Conservation (phyloP, 495 filamentous ascomycete genomes). For the Xylaria sp. region DNA sequence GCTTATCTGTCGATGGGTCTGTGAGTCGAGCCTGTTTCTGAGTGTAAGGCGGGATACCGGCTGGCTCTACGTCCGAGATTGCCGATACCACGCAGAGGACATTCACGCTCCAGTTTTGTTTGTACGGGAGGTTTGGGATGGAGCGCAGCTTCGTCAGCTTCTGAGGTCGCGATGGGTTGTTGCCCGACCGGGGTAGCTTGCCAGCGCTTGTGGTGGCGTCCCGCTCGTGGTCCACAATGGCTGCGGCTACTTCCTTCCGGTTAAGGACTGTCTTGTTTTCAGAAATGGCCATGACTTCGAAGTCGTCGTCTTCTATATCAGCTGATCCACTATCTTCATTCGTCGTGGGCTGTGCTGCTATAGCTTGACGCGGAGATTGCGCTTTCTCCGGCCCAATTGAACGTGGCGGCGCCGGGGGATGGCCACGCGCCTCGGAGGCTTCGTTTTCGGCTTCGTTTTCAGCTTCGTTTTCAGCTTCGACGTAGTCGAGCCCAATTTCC, state of each 20-base stretch:
- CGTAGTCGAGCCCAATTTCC: slow-evolving; percentile 12
- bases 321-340: slow-evolving; percentile 20
- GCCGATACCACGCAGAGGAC: slow-evolving; percentile 51
- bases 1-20: slow-evolving; percentile 51
- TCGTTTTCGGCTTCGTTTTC: background rate
- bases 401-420: background rate
- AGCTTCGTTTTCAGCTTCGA: background rate
- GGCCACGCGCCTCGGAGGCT: background rate
- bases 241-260: slow-evolving; percentile 27
- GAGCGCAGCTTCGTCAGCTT: slow-evolving; percentile 51
- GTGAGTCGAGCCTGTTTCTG: slow-evolving; percentile 52
- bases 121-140: slow-evolving; percentile 53
- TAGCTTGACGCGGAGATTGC: background rate
- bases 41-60: slow-evolving; percentile 43
- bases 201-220: background rate
- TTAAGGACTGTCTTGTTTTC: slow-evolving; percentile 31
- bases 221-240: slow-evolving; percentile 18
- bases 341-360: slow-evolving; percentile 5
- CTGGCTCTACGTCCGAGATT: slow-evolving; percentile 48
- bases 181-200: slow-evolving; percentile 37
- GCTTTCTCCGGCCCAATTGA: background rate
- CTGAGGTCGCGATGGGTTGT: slow-evolving; percentile 38
- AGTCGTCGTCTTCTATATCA: slow-evolving; percentile 41
- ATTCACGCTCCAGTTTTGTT: slow-evolving; percentile 58
- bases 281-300: slow-evolving; percentile 40